Conservation (phyloP, 495 filamentous ascomycete species). For the Daldinia decipiens region DNA sequence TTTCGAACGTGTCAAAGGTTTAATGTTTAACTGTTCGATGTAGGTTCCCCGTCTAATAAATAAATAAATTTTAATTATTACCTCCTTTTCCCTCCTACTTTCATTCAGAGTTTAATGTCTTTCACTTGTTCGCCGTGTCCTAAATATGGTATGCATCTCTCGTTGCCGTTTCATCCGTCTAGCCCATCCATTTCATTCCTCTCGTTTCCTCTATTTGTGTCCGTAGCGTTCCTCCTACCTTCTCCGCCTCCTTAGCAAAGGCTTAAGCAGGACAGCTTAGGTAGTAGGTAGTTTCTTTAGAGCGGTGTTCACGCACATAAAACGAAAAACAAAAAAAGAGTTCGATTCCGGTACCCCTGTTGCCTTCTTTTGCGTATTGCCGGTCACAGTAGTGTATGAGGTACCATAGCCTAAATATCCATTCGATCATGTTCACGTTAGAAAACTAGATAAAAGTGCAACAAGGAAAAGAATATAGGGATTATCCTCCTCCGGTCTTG, state of each 20-base stretch:
- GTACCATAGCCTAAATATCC: not conserved
- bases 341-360: not conserved
- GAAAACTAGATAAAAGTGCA: not conserved
- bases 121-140: not conserved
- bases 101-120: not conserved
- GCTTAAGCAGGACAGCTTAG: not conserved
- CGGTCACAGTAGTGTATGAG: too few relatives aligned
- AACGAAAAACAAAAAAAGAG: not conserved
- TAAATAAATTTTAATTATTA: not conserved
- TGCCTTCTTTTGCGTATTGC: too few relatives aligned
- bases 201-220: not conserved
- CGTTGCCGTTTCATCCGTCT: not conserved
- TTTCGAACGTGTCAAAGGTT: not conserved
- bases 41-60: not conserved
- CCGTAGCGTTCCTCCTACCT: not conserved
- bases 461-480: not conserved
- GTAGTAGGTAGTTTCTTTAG: not conserved
- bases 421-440: not conserved
- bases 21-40: not conserved
- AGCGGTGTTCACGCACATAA: not conserved
- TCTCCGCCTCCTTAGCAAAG: not conserved
- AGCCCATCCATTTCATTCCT: not conserved
- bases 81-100: not conserved
- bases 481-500: not conserved
- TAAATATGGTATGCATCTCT: not conserved